Conservation (phyloP, 1,139 yeast genomes). For the Zygoascus sp. region DNA sequence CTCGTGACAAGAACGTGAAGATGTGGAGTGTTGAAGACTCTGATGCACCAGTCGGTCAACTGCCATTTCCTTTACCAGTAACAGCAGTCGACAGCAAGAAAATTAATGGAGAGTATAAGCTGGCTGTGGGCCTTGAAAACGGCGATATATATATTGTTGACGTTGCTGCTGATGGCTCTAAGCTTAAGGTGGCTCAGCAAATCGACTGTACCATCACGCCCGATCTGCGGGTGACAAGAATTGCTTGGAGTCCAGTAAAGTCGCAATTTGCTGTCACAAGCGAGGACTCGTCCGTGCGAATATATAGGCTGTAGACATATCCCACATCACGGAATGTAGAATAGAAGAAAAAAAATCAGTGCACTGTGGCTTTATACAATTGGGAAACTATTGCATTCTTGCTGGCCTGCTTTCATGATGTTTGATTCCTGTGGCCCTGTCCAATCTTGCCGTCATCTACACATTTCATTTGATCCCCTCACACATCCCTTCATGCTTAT, state of each 20-base stretch:
- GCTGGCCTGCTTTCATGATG: too few species aligned
- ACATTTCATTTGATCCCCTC: background rate
- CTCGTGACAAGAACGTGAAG: slow-evolving; percentile 79
- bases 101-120: slow-evolving; percentile 30
- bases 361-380: too few species aligned
- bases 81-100: slow-evolving; percentile 63
- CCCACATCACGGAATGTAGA: background rate
- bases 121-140: slow-evolving; percentile 72
- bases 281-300: slow-evolving; percentile 56
- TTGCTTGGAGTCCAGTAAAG: slow-evolving; percentile 48
- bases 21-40: slow-evolving; percentile 51
- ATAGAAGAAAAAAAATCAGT: background rate
- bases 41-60: slow-evolving; percentile 23
- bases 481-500: background rate
- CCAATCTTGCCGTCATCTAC: background rate
- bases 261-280: slow-evolving; percentile 58
- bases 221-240: slow-evolving; percentile 50
- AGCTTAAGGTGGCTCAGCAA: slow-evolving; percentile 5
- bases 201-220: slow-evolving; percentile 46
- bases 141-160: slow-evolving; percentile 45
- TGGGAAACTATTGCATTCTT: too few species aligned
- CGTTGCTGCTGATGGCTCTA: slow-evolving; percentile 21
- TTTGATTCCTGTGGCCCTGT: background rate
- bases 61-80: slow-evolving; percentile 46
- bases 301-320: slow-evolving; percentile 16